Base-by-base conservation (phyloP, 2,329 filamentous ascomycete genomes). In the Phialophora tarda region DNA sequence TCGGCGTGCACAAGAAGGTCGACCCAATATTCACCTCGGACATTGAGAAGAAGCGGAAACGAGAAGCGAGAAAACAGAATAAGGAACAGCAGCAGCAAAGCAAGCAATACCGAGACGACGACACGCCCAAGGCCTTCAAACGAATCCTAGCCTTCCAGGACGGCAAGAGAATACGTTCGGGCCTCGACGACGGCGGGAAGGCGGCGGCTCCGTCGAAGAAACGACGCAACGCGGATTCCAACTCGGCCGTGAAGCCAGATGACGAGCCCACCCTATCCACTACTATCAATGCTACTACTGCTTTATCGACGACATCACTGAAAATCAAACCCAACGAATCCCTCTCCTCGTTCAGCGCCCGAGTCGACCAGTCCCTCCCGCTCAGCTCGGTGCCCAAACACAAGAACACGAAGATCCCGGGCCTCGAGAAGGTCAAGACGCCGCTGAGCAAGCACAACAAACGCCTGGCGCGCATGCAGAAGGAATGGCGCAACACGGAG, bases 71-170 rank as follows among this genome's bases (percentile, higher is more conserved):
- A 70, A 65, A 74, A 67, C 79, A 77, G 68, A 75, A 67, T 67
- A 78, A 8, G n/a, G 34, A 48, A 14, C 48, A 74, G 60, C 73
- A 76, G 62, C 74, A 68, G 55, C 63, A 78, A 76, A 67, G 72
- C 72, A 68, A 79, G 76, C 79, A 66, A 77, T 69, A 53, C 73
- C 77, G 59, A 41, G 78, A 85, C 47, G 89, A 96, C 76, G 95
- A 98, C 79, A 93, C 91, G 1, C 95, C 95, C 0, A 90, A 92
- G 71, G 92, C 91, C 1, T 99, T 99, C 78, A 87, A 87, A 68
- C 88, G 93, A 12, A 81, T 98, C 69, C 95, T 98, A 91, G 88
- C 91, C 38, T 86, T 88, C 71, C 86, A 89, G 48, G 78, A 55
- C 24, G 80, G 80, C 24, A 88, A 87, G 74, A 85, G 83, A 67